Evolutionary conservation across 306 rosid species (phyloP).

Genomic region (Dryas octopetala): DNA sequence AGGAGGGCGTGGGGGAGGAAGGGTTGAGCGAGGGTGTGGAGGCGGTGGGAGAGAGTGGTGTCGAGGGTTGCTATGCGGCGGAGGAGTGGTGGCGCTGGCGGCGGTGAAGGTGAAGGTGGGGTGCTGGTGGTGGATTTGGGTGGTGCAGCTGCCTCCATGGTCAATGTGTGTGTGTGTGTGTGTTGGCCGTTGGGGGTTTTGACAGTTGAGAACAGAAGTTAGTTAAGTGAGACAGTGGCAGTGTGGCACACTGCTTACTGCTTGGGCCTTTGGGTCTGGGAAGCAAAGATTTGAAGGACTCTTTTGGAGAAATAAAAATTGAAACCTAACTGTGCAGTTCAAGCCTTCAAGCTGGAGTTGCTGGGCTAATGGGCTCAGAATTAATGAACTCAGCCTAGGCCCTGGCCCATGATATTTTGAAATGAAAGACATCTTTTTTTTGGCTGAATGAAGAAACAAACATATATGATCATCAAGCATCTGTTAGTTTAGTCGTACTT

Average conservation of each 20-base stretch:
- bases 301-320: too few species aligned
- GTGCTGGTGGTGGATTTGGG: constrained; percentile 8
- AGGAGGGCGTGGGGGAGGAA: constrained; percentile 42
- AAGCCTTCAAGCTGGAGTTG: too few species aligned
- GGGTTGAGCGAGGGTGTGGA: constrained; percentile 43
- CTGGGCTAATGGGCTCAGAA: too few species aligned
- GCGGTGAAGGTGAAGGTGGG: not conserved
- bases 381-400: too few species aligned
- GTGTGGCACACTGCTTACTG: too few species aligned
- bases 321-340: too few species aligned
- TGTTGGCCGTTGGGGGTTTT: not conserved
- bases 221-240: not conserved
- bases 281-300: not conserved
- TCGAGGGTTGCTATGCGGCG: constrained; percentile 39
- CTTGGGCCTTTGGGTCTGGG: not conserved
- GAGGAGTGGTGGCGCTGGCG: constrained; percentile 20
- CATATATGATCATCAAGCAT: too few species aligned
- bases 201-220: not conserved
- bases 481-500: too few species aligned
- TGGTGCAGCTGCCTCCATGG: constrained; percentile 6
- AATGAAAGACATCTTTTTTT: too few species aligned
- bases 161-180: not conserved
- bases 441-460: too few species aligned
- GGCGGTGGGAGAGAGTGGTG: constrained; percentile 34
- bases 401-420: too few species aligned